Base-by-base conservation (phyloP, 495 filamentous ascomycete genomes). In the Lepraria neglecta region DNA sequence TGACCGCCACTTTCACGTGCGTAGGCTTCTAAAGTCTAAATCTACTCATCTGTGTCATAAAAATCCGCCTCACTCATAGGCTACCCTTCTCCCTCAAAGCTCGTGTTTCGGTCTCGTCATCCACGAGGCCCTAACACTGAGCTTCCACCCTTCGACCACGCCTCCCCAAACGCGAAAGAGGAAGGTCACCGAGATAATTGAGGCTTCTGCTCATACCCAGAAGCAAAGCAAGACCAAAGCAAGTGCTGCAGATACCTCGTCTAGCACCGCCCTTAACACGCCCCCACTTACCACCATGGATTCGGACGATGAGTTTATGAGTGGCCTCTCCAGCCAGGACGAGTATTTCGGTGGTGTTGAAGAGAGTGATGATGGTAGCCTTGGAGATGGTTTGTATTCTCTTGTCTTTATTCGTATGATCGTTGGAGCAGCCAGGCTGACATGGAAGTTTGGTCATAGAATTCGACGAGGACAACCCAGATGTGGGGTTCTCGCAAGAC, bases 281-380 rank as follows among this genome's bases (percentile, higher is more conserved):
- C 72, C 73, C 66, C 75, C 73, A 31, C 61, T 62, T 40, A 69
- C 65, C 62, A 77, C 75, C 63, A 97, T 97, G 94, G 92, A 96
- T 70, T 96, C 94, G 14, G 94, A 97, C 65, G 92, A 97, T 71
- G 94, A 97, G 64, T 91, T 92, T 71, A 89, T 95, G 81, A 95
- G 89, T 56, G 85, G 86, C 61, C 79, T 85, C 65, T 92, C 89
- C 17, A 95, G 88, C 70, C 84, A 83, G 44, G 84, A 87, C 54
- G 90, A 90, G 69, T 82, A 84, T 55, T 85, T 92, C 54, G 79
- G 77, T 30, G 80, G 74, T 42, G 74, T 70, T 17, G 77, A 90
- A 64, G 89, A 89, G 31, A 91, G 85, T 69, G 91, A 92, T 30
- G 85, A 89, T 69, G 84, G 84, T 74, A 80, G 91, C 67, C 79